Base-by-base conservation (phyloP, 768 basidiomycete genomes). In the Mycena maculata region DNA sequence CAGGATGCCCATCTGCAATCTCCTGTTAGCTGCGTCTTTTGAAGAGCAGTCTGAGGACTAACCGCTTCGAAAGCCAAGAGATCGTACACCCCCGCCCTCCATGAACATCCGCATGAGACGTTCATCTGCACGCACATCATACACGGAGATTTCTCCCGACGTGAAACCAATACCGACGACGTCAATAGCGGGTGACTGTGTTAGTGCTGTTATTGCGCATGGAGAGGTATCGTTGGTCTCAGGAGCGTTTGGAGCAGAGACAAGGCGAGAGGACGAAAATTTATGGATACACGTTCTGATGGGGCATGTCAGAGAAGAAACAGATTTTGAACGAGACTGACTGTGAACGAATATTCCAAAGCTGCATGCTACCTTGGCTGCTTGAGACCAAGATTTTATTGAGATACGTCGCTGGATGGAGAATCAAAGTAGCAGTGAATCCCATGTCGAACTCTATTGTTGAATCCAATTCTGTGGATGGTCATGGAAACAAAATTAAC, bases 361-460 rank as follows among this genome's bases (percentile, higher is more conserved):
- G 79, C 66, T 98, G 93, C 73, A 99, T 79, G 45, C 80, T 82
- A 4, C 98, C 98, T 76, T 96, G 86, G 61, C 81, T 86, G 72
- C 94, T 93, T 4, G 91, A 88, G 13, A 99, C 87, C 1, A 99
- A 83, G 1, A 99, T 84, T 81, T 99, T 99, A 83, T 99, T 99
- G 55, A 99, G 78, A 78, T 99, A 99, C 15, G 98, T 99, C 1
- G 95, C 91, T 3, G 98, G 98, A 76, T 99, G 98, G 7, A 98
- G 84, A 45, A 98, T 82, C 28, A 84, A 85, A 6, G 88, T 92
- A n/a, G 96, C 96, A 2, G 90, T 91, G 77, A 99, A 99, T 22
- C 86, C 89, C 9, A 87, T 74, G 53, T 95, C 92, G 73, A 99
- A 97, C 45, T 89, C 84, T 52, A 99, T 87, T 4, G 87, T 87